Evolutionary conservation across 116 monocot species (phyloP).

Genomic region (Cymodocea nodosa): DNA sequence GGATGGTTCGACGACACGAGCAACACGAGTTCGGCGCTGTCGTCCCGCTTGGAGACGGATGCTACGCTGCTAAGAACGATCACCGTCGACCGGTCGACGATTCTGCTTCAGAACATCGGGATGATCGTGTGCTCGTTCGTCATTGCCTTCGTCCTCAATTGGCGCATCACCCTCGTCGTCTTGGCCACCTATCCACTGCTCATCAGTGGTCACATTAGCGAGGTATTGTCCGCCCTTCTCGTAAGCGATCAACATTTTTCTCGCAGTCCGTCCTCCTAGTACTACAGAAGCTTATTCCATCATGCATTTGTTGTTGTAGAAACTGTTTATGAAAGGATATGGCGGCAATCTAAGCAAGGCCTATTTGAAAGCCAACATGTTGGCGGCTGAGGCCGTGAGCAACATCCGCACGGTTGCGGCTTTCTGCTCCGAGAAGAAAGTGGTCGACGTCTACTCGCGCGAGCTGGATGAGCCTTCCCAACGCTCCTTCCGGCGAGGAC

Average conservation of each 20-base stretch:
- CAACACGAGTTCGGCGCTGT: slow-evolving; percentile 57
- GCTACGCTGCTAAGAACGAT: slow-evolving; percentile 72
- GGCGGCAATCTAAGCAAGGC: slow-evolving; percentile 73
- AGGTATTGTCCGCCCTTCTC: slow-evolving; percentile 21
- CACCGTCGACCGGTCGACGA: slow-evolving; percentile 74
- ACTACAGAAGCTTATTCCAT: too few species aligned
- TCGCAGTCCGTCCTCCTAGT: too few species aligned
- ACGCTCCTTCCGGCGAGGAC: slow-evolving; percentile 67
- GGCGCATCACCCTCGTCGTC: slow-evolving; percentile 82
- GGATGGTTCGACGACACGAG: slow-evolving; percentile 72
- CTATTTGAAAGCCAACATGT: slow-evolving; percentile 85
- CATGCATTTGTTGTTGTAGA: slow-evolving; percentile 21
- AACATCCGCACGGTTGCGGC: slow-evolving; percentile 92
- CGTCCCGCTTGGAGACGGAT: slow-evolving; percentile 77
- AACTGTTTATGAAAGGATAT: slow-evolving; percentile 87
- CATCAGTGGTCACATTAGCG: slow-evolving; percentile 82
- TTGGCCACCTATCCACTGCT: slow-evolving; percentile 81
- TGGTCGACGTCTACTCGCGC: slow-evolving; percentile 52
- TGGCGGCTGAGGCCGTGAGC: slow-evolving; percentile 87
- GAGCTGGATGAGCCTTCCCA: slow-evolving; percentile 62
- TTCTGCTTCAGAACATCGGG: slow-evolving; percentile 79
- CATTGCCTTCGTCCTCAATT: slow-evolving; percentile 88
- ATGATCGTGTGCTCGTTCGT: slow-evolving; percentile 80
- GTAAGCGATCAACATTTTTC: too few species aligned
- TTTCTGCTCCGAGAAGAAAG: slow-evolving; percentile 84